Evolutionary conservation across 768 basidiomycete species (phyloP).

Genomic region (Cystofilobasidium macerans): DNA sequence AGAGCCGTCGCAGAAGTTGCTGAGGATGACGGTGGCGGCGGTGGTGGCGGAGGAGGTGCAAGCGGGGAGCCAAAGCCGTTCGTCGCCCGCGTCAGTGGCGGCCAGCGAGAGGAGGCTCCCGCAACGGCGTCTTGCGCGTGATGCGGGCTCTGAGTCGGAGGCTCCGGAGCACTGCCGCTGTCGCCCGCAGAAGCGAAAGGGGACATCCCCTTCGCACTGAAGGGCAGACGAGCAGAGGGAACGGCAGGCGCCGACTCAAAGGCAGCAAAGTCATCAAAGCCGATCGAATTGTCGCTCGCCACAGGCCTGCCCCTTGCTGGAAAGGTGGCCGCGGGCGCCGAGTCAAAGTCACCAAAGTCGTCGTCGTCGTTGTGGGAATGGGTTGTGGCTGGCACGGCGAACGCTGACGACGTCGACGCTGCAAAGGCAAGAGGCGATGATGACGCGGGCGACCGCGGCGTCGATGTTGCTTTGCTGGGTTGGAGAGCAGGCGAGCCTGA

Average conservation of each 20-base stretch:
- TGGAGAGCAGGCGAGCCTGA: neutral
- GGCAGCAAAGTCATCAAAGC: neutral
- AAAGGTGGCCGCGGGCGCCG: slow-evolving; percentile 5
- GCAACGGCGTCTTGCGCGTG: neutral
- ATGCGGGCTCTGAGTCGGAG: neutral
- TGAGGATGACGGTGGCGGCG: neutral
- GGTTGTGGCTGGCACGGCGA: neutral
- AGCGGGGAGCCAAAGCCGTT: no score
- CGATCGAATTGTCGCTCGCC: neutral
- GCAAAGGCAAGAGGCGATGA: neutral
- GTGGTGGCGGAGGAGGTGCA: neutral
- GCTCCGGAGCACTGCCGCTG: neutral
- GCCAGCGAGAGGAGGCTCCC: neutral
- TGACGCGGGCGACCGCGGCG: no score
- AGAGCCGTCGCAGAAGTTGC: neutral
- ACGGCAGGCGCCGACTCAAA: neutral
- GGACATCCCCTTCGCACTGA: no score
- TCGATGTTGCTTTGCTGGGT: neutral
- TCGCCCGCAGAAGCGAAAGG: neutral
- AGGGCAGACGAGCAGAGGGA: neutral
- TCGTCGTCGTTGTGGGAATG: slow-evolving; percentile 12
- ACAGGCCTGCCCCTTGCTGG: neutral
- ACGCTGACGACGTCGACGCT: neutral
- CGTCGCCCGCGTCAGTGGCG: neutral
- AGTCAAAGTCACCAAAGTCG: slow-evolving; percentile 21